Evolutionary conservation across 768 basidiomycete genomes (phyloP).

Genomic region (Dioszegia hungarica): DNA sequence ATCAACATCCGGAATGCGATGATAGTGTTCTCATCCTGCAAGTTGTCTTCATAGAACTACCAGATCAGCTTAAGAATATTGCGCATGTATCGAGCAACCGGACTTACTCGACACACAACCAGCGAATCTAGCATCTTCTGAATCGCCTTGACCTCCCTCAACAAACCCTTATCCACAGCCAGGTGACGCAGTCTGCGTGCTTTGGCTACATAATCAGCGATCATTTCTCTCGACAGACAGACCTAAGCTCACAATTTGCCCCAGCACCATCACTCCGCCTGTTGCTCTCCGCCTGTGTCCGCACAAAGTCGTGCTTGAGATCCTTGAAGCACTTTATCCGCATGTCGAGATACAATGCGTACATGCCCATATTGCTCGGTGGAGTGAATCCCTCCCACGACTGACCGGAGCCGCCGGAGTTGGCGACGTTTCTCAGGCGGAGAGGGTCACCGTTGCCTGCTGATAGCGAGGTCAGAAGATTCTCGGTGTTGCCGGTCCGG

Average conservation of each 20-base stretch:
- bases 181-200: constrained; percentile 73
- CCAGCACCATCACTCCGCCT: constrained; percentile 51
- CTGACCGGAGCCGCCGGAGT: constrained; percentile 53
- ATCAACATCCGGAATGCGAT: constrained; percentile 87
- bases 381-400: constrained; percentile 86
- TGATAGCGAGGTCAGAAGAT: constrained; percentile 76
- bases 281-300: constrained; percentile 89
- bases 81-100: neutral
- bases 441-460: constrained; percentile 61
- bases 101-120: constrained; percentile 76
- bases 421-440: constrained; percentile 65
- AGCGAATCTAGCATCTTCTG: constrained; percentile 84
- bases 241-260: constrained; percentile 27
- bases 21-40: constrained; percentile 85
- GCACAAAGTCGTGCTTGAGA: constrained; percentile 87
- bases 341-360: constrained; percentile 81
- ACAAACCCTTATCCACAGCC: constrained; percentile 90
- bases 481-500: constrained; percentile 91
- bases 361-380: constrained; percentile 78
- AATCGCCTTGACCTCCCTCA: constrained; percentile 85
- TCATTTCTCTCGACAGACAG: neutral
- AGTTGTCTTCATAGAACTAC: constrained; percentile 91
- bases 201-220: too few relatives aligned
- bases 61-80: neutral
- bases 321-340: constrained; percentile 83